These are phyloP conservation scores for Lagenidium giganteum DNA, from an alignment of 352 stramenopile species.

Conservation along the genomic window DNA sequence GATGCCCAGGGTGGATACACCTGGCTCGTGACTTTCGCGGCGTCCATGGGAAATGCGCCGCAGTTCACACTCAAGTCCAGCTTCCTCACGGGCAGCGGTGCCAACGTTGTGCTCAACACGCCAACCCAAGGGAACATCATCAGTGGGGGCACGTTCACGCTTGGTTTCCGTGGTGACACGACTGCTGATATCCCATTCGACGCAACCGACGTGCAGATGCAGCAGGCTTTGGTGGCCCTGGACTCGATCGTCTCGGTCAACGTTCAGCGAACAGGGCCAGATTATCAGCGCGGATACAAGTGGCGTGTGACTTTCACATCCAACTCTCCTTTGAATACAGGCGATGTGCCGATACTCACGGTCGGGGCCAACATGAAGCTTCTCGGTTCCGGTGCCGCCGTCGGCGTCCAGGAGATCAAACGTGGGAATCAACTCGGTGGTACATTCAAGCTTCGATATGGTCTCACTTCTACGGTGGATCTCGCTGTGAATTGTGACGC, in stretches of 20 bases:
- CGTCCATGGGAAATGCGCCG: constrained; percentile 57
- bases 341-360: constrained; percentile 51
- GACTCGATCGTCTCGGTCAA: constrained; percentile 53
- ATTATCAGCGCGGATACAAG: constrained; percentile 56
- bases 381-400: constrained; percentile 24
- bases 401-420: constrained; percentile 25
- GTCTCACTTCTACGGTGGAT: constrained; percentile 41
- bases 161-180: constrained; percentile 85
- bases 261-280: constrained; percentile 44
- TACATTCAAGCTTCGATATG: constrained; percentile 55
- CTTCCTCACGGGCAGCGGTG: constrained; percentile 64
- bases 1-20: constrained; percentile 87
- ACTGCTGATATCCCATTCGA: constrained; percentile 84
- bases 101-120: constrained; percentile 66
- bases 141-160: constrained; percentile 85
- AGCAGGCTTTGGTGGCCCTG: constrained; percentile 52
- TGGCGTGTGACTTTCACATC: constrained; percentile 83
- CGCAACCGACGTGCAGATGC: constrained; percentile 62
- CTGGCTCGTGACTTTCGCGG: constrained; percentile 88
- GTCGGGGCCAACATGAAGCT: constrained; percentile 36
- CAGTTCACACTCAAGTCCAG: constrained; percentile 54
- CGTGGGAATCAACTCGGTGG: constrained; percentile 68
- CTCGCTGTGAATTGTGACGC: constrained; percentile 77
- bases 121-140: constrained; percentile 60
- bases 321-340: constrained; percentile 35